Conservation (phyloP, 257 asterid species). For the Nyctanthes arbortristis region DNA sequence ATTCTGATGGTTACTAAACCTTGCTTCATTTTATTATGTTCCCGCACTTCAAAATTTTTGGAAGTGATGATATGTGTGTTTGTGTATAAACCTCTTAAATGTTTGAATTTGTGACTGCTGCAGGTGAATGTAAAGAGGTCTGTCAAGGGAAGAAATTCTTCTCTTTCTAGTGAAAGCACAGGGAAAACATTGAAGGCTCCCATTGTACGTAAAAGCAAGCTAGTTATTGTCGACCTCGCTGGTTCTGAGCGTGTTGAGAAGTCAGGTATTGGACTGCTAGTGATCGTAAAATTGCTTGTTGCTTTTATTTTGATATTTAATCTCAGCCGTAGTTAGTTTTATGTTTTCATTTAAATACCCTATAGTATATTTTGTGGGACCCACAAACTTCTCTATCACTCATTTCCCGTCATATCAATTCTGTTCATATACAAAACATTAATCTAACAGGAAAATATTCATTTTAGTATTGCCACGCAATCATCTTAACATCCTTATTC, state of each 20-base stretch:
- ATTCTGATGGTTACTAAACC: slow-evolving; percentile 62
- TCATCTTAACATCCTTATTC: neutral
- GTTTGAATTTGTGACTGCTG: slow-evolving; percentile 18
- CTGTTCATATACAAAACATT: no score
- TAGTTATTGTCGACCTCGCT: slow-evolving; percentile 88
- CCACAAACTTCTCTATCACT: no score
- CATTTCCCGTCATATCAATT: no score
- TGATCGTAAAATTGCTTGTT: neutral
- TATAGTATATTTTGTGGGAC: no score
- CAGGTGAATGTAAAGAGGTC: slow-evolving; percentile 76
- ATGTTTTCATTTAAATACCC: no score
- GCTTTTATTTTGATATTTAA: neutral
- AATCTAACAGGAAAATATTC: no score
- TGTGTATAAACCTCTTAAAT: slow-evolving; percentile 1
- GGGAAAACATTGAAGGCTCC: slow-evolving; percentile 67
- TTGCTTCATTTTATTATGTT: slow-evolving; percentile 8
- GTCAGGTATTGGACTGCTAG: slow-evolving; percentile 52
- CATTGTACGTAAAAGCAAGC: slow-evolving; percentile 72
- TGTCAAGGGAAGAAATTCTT: slow-evolving; percentile 60
- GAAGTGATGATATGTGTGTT: slow-evolving; percentile 9
- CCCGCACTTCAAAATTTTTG: neutral
- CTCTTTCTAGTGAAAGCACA: slow-evolving; percentile 50
- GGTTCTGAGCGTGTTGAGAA: slow-evolving; percentile 91
- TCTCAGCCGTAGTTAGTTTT: no score
- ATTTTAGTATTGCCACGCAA: no score